A percentile compares a stretch with the other conserved stretches of the same genome.
Evolutionary conservation across 805 yeast genomes (phyloP).

Genomic region (Candida stauntonica): DNA sequence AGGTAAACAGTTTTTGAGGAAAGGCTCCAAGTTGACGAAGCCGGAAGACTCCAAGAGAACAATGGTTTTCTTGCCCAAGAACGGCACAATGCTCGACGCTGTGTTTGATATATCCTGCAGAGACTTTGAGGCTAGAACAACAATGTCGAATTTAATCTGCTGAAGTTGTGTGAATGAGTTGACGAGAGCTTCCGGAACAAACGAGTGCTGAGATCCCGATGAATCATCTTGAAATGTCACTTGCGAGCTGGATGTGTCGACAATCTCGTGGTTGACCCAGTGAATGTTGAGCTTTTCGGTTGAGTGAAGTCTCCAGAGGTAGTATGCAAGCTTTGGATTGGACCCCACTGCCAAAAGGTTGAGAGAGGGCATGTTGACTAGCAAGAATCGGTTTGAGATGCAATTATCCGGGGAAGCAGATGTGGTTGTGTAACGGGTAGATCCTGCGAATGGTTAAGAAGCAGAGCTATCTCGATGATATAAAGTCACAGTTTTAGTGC

Average conservation of each 20-base stretch:
- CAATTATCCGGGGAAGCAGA: slow-evolving; percentile 18
- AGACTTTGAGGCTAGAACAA: slow-evolving; percentile 44
- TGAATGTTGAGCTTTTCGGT: slow-evolving; percentile 41
- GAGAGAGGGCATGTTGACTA: too few species aligned
- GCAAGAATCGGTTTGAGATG: too few species aligned
- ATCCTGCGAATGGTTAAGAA: too few species aligned
- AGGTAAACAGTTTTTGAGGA: slow-evolving; percentile 59
- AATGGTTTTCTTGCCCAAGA: slow-evolving; percentile 42
- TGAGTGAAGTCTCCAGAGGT: slow-evolving; percentile 51
- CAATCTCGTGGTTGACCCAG: slow-evolving; percentile 32
- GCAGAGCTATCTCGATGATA: too few species aligned
- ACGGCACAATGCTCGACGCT: slow-evolving; percentile 34
- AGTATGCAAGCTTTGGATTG: slow-evolving; percentile 55
- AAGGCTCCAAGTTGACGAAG: slow-evolving; percentile 68
- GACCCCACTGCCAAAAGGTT: slow-evolving; percentile 43
- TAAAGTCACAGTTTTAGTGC: too few species aligned
- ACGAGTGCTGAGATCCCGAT: neutral
- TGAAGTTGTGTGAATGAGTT: slow-evolving; percentile 3
- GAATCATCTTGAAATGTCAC: slow-evolving; percentile 6
- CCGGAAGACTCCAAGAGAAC: slow-evolving; percentile 68
- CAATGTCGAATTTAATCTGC: slow-evolving; percentile 35
- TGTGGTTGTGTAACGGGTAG: too few species aligned
- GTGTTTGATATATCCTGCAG: slow-evolving; percentile 47
- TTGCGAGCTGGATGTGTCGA: neutral
- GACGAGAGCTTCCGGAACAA: slow-evolving; percentile 3